phyloP scores from a whole-genome alignment of 768 basidiomycete species.

The Tephrocybe sp. region DNA sequence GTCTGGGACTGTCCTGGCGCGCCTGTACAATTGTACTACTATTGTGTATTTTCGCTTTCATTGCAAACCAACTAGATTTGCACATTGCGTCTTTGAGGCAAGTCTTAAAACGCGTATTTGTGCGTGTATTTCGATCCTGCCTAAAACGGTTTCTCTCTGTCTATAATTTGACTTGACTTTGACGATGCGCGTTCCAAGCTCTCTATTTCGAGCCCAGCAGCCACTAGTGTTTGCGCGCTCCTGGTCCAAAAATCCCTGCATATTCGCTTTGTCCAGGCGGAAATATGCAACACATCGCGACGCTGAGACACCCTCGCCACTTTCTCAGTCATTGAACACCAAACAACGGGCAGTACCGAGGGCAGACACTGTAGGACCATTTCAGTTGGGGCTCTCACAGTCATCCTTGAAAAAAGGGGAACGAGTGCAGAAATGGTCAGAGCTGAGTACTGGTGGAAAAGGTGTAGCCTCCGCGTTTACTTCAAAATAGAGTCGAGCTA shows the following conservation, averaged over 20 bases:
- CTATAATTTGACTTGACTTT: background rate
- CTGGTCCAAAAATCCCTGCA: conserved; percentile 5
- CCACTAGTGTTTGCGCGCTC: conserved; percentile 10
- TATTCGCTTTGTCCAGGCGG: conserved; percentile 16
- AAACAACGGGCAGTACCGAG: conserved; percentile 43
- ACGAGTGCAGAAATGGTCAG: conserved; percentile 74
- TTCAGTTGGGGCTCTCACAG: conserved; percentile 69
- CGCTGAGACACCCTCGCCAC: conserved; percentile 44
- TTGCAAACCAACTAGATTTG: too few relatives aligned
- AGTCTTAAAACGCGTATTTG: conserved; percentile 10
- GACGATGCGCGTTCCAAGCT: conserved; percentile 19
- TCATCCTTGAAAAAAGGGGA: conserved; percentile 51
- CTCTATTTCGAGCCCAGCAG: conserved; percentile 15
- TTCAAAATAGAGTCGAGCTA: background rate
- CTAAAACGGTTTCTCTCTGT: background rate
- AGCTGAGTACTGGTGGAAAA: conserved; percentile 76
- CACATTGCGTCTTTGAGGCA: too few relatives aligned
- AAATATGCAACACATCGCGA: conserved; percentile 52
- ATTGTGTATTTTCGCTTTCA: conserved; percentile 11
- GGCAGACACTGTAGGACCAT: conserved; percentile 74
- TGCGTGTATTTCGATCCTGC: conserved; percentile 10
- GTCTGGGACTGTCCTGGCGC: background rate
- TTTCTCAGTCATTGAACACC: conserved; percentile 67
- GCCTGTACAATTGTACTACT: conserved; percentile 3
- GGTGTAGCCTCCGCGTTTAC: conserved; percentile 38